A percentile compares a stretch with the other conserved stretches of the same genome.
phyloP scores from a whole-genome alignment of 2,329 filamentous ascomycete genomes.

The Hymenotorrendiella dingleyae region DNA sequence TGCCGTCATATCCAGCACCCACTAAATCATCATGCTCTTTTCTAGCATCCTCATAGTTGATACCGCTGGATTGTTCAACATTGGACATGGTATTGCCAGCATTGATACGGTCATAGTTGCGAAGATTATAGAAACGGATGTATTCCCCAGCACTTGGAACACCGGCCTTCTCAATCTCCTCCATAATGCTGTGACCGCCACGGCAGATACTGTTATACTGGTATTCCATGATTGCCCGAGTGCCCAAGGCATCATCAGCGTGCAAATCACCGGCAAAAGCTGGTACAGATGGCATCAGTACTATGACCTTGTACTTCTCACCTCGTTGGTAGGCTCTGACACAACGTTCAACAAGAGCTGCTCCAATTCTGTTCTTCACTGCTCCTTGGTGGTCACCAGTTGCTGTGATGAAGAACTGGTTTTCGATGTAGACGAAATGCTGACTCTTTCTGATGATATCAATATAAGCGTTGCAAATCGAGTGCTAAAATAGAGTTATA shows the following conservation, averaged over 20 bases:
- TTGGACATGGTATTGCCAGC: constrained; percentile 53
- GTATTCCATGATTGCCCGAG: constrained; percentile 82
- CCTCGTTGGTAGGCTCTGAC: constrained; percentile 59
- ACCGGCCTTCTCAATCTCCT: constrained; percentile 58
- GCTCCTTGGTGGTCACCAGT: constrained; percentile 65
- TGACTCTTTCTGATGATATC: constrained; percentile 61
- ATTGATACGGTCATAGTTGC: constrained; percentile 81
- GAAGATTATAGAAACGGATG: constrained; percentile 79
- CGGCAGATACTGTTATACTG: constrained; percentile 77
- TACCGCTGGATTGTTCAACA: constrained; percentile 57
- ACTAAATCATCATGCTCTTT: constrained; percentile 56
- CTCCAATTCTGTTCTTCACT: constrained; percentile 71
- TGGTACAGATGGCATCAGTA: constrained; percentile 74
- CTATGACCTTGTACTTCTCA: constrained; percentile 67
- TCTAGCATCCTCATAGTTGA: constrained; percentile 61
- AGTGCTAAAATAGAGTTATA: constrained; percentile 44
- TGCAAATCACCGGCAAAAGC: constrained; percentile 78
- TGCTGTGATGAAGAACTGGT: constrained; percentile 83
- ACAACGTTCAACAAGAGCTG: constrained; percentile 72
- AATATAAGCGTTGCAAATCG: constrained; percentile 80
- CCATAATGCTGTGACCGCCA: constrained; percentile 72
- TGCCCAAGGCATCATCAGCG: constrained; percentile 65
- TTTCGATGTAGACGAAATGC: constrained; percentile 76
- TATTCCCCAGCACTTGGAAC: constrained; percentile 64
- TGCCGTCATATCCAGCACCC: constrained; percentile 37